A percentile compares a stretch with the other conserved stretches of the same genome.
Conservation (phyloP, 345 rosid genomes). For the Lenwebbia sp. region DNA sequence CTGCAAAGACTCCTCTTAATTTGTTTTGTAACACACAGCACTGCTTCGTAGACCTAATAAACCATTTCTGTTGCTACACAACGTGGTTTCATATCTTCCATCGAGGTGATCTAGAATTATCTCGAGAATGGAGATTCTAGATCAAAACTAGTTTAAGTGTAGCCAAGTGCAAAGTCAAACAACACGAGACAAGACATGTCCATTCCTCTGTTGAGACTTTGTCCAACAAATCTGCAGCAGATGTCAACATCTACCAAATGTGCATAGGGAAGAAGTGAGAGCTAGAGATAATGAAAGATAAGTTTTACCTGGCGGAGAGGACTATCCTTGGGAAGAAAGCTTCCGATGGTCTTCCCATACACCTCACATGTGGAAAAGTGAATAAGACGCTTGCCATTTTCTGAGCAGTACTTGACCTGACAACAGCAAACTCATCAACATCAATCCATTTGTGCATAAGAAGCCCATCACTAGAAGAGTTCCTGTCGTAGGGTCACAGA, state of each 20-base stretch:
- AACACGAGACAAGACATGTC: background rate
- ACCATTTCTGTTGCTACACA: background rate
- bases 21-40: background rate
- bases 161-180: background rate
- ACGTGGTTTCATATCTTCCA: background rate
- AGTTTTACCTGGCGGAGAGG: slow-evolving; percentile 77
- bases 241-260: background rate
- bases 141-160: background rate
- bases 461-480: background rate
- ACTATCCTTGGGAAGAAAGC: slow-evolving; percentile 86
- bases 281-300: background rate
- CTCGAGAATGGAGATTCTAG: background rate
- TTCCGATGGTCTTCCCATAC: slow-evolving; percentile 91
- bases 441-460: background rate
- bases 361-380: slow-evolving; percentile 99
- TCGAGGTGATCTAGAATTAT: background rate
- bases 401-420: slow-evolving; percentile 94
- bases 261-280: background rate
- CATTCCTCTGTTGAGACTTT: background rate
- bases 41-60: background rate
- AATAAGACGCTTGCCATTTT: slow-evolving; percentile 89
- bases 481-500: background rate
- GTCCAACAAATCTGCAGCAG: background rate
- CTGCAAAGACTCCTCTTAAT: background rate
- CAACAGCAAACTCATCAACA: slow-evolving; percentile 17